A percentile compares a stretch with the other conserved stretches of the same genome.
phyloP scores from a whole-genome alignment of 805 yeast genomes.

The Candida gorgasii region DNA sequence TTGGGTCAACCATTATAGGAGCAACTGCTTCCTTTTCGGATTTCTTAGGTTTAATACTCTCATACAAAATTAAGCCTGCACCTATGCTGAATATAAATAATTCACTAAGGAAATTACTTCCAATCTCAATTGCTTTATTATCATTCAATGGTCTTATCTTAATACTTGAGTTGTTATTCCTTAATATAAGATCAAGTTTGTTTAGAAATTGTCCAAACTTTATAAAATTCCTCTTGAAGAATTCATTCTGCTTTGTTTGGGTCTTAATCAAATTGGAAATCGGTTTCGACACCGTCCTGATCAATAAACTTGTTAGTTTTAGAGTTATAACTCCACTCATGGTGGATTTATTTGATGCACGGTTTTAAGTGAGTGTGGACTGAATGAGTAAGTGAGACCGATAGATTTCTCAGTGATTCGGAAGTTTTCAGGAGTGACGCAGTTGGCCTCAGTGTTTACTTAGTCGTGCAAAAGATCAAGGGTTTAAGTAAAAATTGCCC shows the following conservation, averaged over 20 bases:
- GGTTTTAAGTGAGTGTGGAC: not conserved
- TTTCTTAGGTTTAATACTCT: slow-evolving; percentile 64
- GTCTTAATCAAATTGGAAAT: slow-evolving; percentile 68
- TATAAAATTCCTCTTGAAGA: slow-evolving; percentile 63
- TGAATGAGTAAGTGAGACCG: slow-evolving; percentile 1
- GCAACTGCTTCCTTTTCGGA: slow-evolving; percentile 55
- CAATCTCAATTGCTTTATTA: slow-evolving; percentile 76
- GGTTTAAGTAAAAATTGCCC: too few species aligned
- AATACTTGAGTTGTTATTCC: slow-evolving; percentile 54
- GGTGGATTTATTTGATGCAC: not conserved
- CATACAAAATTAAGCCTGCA: slow-evolving; percentile 71
- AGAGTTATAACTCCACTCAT: slow-evolving; percentile 78
- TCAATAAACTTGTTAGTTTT: slow-evolving; percentile 68
- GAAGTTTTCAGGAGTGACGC: too few species aligned
- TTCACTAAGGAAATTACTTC: slow-evolving; percentile 79
- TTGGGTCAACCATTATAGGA: not conserved
- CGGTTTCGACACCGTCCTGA: slow-evolving; percentile 79
- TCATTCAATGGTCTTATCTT: slow-evolving; percentile 79
- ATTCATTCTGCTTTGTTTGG: slow-evolving; percentile 72
- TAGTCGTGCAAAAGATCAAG: too few species aligned
- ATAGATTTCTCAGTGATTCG: too few species aligned
- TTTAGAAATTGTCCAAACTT: slow-evolving; percentile 72
- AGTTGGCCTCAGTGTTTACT: too few species aligned
- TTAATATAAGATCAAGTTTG: slow-evolving; percentile 58
- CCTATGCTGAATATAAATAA: slow-evolving; percentile 78